Evolutionary conservation across 2,329 filamentous ascomycete genomes (phyloP).

Genomic region (Myriosclerotinia scirpicola): DNA sequence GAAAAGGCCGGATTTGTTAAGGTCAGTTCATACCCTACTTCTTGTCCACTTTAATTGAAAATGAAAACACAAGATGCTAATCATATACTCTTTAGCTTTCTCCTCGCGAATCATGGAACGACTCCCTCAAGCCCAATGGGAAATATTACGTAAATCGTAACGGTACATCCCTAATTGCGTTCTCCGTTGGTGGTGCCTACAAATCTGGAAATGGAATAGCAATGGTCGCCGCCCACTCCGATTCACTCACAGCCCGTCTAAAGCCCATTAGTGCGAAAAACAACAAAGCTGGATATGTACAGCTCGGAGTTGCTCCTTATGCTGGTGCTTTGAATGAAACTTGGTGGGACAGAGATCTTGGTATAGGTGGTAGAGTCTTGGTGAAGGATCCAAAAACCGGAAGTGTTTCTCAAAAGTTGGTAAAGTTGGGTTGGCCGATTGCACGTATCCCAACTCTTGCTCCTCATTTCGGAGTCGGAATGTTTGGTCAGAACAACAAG

Average conservation of each 20-base stretch:
- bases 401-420: slow-evolving; percentile 77
- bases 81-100: slow-evolving; percentile 54
- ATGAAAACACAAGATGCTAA: not conserved
- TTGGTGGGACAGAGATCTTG: slow-evolving; percentile 96
- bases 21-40: slow-evolving; percentile 46
- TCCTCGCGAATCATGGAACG: slow-evolving; percentile 74
- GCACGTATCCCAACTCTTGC: slow-evolving; percentile 89
- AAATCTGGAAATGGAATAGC: slow-evolving; percentile 81
- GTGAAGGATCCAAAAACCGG: slow-evolving; percentile 70
- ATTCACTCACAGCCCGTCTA: slow-evolving; percentile 84
- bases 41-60: not conserved
- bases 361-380: slow-evolving; percentile 85
- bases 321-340: slow-evolving; percentile 83
- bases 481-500: slow-evolving; percentile 67
- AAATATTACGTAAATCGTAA: slow-evolving; percentile 91
- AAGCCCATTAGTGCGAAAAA: slow-evolving; percentile 88
- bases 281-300: slow-evolving; percentile 80
- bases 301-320: slow-evolving; percentile 91
- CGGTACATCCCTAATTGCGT: slow-evolving; percentile 80
- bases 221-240: slow-evolving; percentile 89
- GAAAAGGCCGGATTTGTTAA: slow-evolving; percentile 70
- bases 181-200: slow-evolving; percentile 78
- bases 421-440: slow-evolving; percentile 93
- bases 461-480: slow-evolving; percentile 84
- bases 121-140: slow-evolving; percentile 71